These are phyloP conservation scores for Ogataea wickerhamii DNA, from an alignment of 805 yeast species.

Conservation along the genomic window DNA sequence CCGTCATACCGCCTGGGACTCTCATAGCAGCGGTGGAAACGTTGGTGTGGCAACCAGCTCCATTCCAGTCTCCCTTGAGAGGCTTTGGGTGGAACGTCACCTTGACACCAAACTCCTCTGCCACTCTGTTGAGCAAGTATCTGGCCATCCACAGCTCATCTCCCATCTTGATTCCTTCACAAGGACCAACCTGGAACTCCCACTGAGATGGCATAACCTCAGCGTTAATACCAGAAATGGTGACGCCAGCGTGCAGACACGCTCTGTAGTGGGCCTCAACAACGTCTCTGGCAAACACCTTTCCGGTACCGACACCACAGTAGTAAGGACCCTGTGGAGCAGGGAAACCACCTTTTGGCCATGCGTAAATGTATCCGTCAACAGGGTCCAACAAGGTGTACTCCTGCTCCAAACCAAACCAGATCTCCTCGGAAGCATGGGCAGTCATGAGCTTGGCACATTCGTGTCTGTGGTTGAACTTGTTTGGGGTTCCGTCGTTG, in stretches of 20 bases:
- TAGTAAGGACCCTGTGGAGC: constrained; percentile 99
- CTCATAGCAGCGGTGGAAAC: constrained; percentile 93
- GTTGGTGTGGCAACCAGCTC: constrained; percentile 99
- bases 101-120: constrained; percentile 98
- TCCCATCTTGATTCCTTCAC: constrained; percentile 94
- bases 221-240: constrained; percentile 95
- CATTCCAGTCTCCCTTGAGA: constrained; percentile 98
- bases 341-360: constrained; percentile 99
- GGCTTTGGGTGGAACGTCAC: constrained; percentile 99
- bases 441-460: constrained; percentile 94
- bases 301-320: constrained; percentile 99
- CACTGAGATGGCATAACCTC: constrained; percentile 99
- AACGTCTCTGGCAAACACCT: constrained; percentile 95
- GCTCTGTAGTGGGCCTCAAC: constrained; percentile 99
- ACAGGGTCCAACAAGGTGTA: constrained; percentile 89
- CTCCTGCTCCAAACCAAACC: constrained; percentile 99
- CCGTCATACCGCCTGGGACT: constrained; percentile 92
- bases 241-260: constrained; percentile 87
- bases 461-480: constrained; percentile 96
- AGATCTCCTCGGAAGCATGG: constrained; percentile 75
- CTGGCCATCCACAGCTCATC: constrained; percentile 97
- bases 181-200: constrained; percentile 99
- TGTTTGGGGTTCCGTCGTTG: constrained; percentile 99
- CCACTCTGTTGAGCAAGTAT: constrained; percentile 87
- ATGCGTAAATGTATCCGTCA: constrained; percentile 85